Conservation (phyloP, 352 stramenopile genomes). For the Pythium dissimile region DNA sequence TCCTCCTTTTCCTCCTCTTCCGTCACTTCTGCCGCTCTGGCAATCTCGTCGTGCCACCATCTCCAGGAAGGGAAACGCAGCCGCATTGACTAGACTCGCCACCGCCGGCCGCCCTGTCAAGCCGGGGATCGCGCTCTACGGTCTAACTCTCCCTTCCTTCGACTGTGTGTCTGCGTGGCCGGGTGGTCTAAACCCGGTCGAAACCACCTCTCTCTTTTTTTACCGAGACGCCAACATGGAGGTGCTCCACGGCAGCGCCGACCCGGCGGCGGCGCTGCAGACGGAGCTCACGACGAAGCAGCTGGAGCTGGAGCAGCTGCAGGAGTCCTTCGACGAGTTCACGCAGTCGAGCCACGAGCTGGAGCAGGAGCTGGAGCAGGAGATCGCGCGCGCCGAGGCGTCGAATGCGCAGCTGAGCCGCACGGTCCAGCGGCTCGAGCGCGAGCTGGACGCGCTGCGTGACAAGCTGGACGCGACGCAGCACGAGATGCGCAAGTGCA, state of each 20-base stretch:
- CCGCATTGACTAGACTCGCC: neutral
- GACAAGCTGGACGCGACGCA: constrained; percentile 53
- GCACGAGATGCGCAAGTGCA: constrained; percentile 45
- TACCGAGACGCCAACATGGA: constrained; percentile 13
- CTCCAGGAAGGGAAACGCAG: neutral
- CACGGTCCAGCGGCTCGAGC: constrained; percentile 53
- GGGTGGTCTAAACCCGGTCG: too few relatives aligned
- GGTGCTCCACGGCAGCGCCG: neutral
- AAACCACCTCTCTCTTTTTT: too few relatives aligned
- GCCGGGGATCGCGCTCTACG: neutral
- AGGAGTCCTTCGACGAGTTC: constrained; percentile 80
- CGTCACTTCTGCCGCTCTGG: neutral
- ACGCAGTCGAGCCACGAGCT: constrained; percentile 81
- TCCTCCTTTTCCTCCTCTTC: constrained; percentile 3
- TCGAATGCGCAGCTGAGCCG: constrained; percentile 35
- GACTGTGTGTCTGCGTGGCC: neutral
- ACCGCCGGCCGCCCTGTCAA: too few relatives aligned
- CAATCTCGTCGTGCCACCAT: neutral
- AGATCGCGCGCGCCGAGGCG: constrained; percentile 62
- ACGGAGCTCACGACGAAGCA: constrained; percentile 47
- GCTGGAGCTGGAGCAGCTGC: constrained; percentile 61
- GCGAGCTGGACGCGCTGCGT: constrained; percentile 42
- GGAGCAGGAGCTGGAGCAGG: constrained; percentile 72
- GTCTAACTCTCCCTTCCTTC: too few relatives aligned
- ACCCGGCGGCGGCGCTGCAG: constrained; percentile 28